These are phyloP conservation scores for Saturnispora gosingensis DNA, from an alignment of 805 yeast species.

Conservation along the genomic window DNA sequence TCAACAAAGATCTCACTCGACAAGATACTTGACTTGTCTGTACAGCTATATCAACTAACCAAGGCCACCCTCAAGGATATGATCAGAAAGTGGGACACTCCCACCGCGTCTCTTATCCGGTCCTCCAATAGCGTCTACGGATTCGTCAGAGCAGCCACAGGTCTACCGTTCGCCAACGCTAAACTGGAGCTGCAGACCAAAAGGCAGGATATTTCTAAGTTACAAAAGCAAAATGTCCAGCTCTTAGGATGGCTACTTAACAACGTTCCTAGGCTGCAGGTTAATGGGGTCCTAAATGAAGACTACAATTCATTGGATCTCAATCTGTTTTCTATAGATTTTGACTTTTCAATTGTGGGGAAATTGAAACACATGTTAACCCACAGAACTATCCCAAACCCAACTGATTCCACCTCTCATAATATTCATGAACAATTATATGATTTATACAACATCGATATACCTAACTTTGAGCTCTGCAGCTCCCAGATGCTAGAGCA, in stretches of 20 bases:
- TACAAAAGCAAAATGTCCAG: constrained; percentile 26
- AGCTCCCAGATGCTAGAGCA: background rate
- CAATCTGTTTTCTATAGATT: background rate
- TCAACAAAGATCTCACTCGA: background rate
- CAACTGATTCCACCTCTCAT: background rate
- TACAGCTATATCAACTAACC: constrained; percentile 6
- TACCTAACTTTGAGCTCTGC: constrained; percentile 1
- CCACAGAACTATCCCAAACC: background rate
- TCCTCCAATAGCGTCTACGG: constrained; percentile 14
- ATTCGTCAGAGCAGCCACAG: constrained; percentile 20
- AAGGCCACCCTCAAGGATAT: constrained; percentile 12
- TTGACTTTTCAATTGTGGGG: constrained; percentile 6
- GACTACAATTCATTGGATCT: background rate
- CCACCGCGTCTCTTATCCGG: constrained; percentile 20
- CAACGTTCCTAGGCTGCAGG: constrained; percentile 25
- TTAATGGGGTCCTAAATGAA: background rate
- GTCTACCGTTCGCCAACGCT: constrained; percentile 30
- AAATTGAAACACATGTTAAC: background rate
- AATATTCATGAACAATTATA: background rate
- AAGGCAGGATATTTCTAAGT: constrained; percentile 15
- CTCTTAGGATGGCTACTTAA: constrained; percentile 30
- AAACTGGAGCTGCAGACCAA: constrained; percentile 22
- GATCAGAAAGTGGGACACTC: constrained; percentile 15
- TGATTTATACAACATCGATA: background rate
- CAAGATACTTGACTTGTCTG: constrained; percentile 16